Percentiles rank a stretch among this genome's conserved stretches.
Conservation (phyloP, 2,329 filamentous ascomycete genomes). For the Phialocephala sp. region DNA sequence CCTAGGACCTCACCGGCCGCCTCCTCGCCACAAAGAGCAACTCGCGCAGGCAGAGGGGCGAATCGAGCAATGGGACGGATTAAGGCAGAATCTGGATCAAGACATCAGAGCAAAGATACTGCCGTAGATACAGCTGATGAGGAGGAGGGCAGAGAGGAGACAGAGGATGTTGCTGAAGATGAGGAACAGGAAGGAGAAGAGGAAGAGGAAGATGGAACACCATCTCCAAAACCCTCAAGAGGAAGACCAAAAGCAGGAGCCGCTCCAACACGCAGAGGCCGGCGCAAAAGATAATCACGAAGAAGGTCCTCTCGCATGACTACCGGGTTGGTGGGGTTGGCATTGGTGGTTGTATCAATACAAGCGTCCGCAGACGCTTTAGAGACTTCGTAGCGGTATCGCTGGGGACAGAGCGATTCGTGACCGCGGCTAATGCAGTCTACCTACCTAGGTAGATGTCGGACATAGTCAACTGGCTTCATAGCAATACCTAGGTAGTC, state of each 20-base stretch:
- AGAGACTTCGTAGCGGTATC: too few relatives aligned
- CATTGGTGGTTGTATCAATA: too few relatives aligned
- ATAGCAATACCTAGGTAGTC: neutral
- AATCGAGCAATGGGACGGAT: slow-evolving; percentile 52
- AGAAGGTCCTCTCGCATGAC: too few relatives aligned
- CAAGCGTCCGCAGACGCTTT: too few relatives aligned
- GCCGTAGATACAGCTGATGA: slow-evolving; percentile 36
- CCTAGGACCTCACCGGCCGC: slow-evolving; percentile 50
- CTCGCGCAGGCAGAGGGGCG: slow-evolving; percentile 39
- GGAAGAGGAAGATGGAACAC: slow-evolving; percentile 31
- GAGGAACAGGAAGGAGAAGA: slow-evolving; percentile 48
- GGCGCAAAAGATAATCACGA: slow-evolving; percentile 12
- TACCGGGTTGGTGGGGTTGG: too few relatives aligned
- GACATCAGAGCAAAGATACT: slow-evolving; percentile 43
- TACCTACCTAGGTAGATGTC: too few relatives aligned
- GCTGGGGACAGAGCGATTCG: too few relatives aligned
- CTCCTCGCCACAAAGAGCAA: slow-evolving; percentile 49
- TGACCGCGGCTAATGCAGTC: too few relatives aligned
- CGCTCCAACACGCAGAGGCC: slow-evolving; percentile 24
- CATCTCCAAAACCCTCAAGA: slow-evolving; percentile 38
- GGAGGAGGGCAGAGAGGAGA: slow-evolving; percentile 45
- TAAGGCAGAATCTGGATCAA: slow-evolving; percentile 45
- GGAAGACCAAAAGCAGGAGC: slow-evolving; percentile 30
- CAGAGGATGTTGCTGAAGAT: slow-evolving; percentile 43
- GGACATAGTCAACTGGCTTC: neutral